Evolutionary conservation across 2,329 filamentous ascomycete genomes (phyloP).

Genomic region (Ilyonectria sp.): DNA sequence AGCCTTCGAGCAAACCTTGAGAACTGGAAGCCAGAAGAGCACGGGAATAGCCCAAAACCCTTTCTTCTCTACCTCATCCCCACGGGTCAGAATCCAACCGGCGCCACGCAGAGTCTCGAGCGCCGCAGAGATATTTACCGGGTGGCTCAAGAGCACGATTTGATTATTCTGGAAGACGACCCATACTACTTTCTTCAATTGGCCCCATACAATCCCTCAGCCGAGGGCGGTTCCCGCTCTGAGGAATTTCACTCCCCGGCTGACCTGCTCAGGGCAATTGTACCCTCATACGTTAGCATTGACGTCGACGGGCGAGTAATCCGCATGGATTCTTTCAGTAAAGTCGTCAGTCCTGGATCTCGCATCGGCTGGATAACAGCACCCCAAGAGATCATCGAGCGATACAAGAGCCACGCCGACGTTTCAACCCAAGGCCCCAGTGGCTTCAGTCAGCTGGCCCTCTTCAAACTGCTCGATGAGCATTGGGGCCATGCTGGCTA

Average conservation of each 20-base stretch:
- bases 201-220: too few relatives aligned
- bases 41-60: conserved; percentile 67
- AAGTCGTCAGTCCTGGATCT: conserved; percentile 73
- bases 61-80: conserved; percentile 77
- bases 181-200: conserved; percentile 83
- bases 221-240: too few relatives aligned
- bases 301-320: too few relatives aligned
- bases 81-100: conserved; percentile 82
- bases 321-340: too few relatives aligned
- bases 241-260: too few relatives aligned
- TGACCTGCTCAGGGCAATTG: too few relatives aligned
- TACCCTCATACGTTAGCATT: too few relatives aligned
- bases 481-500: conserved; percentile 91
- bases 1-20: conserved; percentile 59
- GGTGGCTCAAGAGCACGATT: conserved; percentile 82
- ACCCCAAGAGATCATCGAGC: conserved; percentile 82
- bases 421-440: conserved; percentile 80
- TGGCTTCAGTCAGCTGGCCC: conserved; percentile 81
- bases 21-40: too few relatives aligned
- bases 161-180: conserved; percentile 88
- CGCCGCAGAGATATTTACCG: conserved; percentile 79
- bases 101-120: conserved; percentile 73
- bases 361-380: conserved; percentile 88
- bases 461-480: conserved; percentile 89
- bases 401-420: conserved; percentile 82